Evolutionary conservation across 805 yeast genomes (phyloP), one percentile per base, ranked within the genome.

Genomic region (Yarrowia keelungensis): DNA sequence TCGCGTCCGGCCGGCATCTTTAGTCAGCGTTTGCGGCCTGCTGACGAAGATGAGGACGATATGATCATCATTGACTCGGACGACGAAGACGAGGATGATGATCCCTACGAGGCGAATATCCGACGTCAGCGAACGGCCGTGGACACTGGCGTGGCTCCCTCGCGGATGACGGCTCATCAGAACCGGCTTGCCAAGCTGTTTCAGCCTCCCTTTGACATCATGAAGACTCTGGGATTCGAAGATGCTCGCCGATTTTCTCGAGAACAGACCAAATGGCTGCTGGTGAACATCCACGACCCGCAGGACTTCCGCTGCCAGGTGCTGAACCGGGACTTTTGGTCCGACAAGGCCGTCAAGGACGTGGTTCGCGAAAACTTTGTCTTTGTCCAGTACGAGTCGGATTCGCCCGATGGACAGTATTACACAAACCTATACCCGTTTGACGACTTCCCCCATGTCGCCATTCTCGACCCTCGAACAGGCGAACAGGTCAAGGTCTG

Each of bases 291-390:
- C 62, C 99, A 95, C 77, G 97, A 94, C 74, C 81, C 87, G 35
- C 81, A 90, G 0, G 95, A 91, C 75, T 95, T 95, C 75, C 86
- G 86, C 72, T 93, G 98, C 75, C 98, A 94, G 76, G 88, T 90
- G 41, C 79, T 95, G 67, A 95, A 95, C 77, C 84, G 99, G 70
- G 99, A 95, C 78, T 87, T 95, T 71, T 95, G 98, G 98, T 86
- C 95, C 16, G 84, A 89, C 59, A 71, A 78, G 14, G 82, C 83
- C 2, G 83, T 95, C 22, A 92, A 91, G 76, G 84, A 83, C 16
- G 73, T 86, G 1, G 88, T 95, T 3, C 81, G 81, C 46, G 86
- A 85, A 35, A 83, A 89, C 76, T 95, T 95, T 73, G 78, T 94
- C 4, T 94, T 95, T 74, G 78, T 95, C 69, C 99, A 95, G 77